phyloP scores from a whole-genome alignment of 1,284 basidiomycete genomes.

The Ustilago cynodontis region DNA sequence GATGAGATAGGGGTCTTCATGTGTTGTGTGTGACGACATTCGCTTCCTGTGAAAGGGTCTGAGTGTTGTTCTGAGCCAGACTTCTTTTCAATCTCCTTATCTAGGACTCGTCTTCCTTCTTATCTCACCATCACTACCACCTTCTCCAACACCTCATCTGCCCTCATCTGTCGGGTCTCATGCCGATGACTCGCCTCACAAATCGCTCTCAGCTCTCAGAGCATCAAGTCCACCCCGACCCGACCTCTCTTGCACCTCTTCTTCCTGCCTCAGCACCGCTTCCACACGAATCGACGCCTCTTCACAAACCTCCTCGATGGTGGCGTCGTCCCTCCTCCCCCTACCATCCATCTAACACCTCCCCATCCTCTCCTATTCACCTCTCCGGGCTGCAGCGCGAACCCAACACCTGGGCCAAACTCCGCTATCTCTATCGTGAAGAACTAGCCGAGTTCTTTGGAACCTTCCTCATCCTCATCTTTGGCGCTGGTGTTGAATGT shows the following conservation, averaged over 20 bases:
- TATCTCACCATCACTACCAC: neutral
- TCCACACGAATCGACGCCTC: slow-evolving; percentile 25
- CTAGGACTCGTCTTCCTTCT: neutral
- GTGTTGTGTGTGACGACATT: slow-evolving; percentile 5
- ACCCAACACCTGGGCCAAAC: slow-evolving; percentile 45
- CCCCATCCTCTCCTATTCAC: neutral
- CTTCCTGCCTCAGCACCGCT: slow-evolving; percentile 39
- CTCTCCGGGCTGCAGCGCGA: neutral
- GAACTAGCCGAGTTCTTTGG: slow-evolving; percentile 61
- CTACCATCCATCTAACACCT: neutral
- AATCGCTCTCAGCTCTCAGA: slow-evolving; percentile 15
- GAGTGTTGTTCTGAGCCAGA: slow-evolving; percentile 29
- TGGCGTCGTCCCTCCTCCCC: slow-evolving; percentile 7
- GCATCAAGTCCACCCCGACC: slow-evolving; percentile 41
- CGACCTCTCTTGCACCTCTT: slow-evolving; percentile 15
- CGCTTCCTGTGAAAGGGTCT: slow-evolving; percentile 3
- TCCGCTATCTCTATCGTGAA: slow-evolving; percentile 52
- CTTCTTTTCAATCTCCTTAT: slow-evolving; percentile 2
- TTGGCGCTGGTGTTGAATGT: slow-evolving; percentile 65
- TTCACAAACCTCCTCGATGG: slow-evolving; percentile 55
- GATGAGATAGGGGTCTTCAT: slow-evolving; percentile 2
- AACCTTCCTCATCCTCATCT: slow-evolving; percentile 61
- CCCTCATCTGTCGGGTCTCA: neutral
- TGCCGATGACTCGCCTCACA: slow-evolving; percentile 23
- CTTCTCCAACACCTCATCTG: neutral